A percentile compares a stretch with the other conserved stretches of the same genome.
Evolutionary conservation across 2,329 filamentous ascomycete species (phyloP).

Genomic region (Zymoseptoria crescenta): DNA sequence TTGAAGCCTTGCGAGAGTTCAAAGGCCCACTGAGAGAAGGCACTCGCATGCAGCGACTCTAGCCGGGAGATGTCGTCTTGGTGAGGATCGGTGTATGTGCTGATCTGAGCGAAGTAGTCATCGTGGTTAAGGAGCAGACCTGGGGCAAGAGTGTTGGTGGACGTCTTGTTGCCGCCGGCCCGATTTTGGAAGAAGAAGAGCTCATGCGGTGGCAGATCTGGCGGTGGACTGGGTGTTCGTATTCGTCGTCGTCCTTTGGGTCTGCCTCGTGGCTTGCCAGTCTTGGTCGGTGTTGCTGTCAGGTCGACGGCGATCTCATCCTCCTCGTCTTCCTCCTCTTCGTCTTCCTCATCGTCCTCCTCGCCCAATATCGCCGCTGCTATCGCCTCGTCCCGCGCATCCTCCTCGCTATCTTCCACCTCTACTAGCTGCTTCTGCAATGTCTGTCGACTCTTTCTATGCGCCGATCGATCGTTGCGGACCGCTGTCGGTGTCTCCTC

Average conservation of each 20-base stretch:
- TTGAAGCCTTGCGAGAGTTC: slow-evolving; percentile 82
- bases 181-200: slow-evolving; percentile 91
- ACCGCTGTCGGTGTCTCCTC: slow-evolving; percentile 52
- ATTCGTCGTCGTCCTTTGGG: slow-evolving; percentile 44
- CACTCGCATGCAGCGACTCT: slow-evolving; percentile 65
- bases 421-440: slow-evolving; percentile 65
- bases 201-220: slow-evolving; percentile 77
- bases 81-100: slow-evolving; percentile 61
- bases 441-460: slow-evolving; percentile 71
- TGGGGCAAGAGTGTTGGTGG: slow-evolving; percentile 71
- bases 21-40: slow-evolving; percentile 87
- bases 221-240: slow-evolving; percentile 71
- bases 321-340: slow-evolving; percentile 24
- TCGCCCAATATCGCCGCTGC: slow-evolving; percentile 20
- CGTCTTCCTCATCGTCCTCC: slow-evolving; percentile 26
- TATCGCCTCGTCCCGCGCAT: slow-evolving; percentile 40
- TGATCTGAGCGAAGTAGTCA: slow-evolving; percentile 71
- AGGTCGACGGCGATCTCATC: slow-evolving; percentile 31
- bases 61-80: slow-evolving; percentile 62
- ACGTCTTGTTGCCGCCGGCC: slow-evolving; percentile 72
- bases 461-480: slow-evolving; percentile 73
- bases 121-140: slow-evolving; percentile 78
- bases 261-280: slow-evolving; percentile 37
- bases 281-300: slow-evolving; percentile 41
- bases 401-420: slow-evolving; percentile 54